A percentile compares a stretch with the other conserved stretches of the same genome.
Conservation (phyloP, 306 rosid species). For the Carpinus fangiana region DNA sequence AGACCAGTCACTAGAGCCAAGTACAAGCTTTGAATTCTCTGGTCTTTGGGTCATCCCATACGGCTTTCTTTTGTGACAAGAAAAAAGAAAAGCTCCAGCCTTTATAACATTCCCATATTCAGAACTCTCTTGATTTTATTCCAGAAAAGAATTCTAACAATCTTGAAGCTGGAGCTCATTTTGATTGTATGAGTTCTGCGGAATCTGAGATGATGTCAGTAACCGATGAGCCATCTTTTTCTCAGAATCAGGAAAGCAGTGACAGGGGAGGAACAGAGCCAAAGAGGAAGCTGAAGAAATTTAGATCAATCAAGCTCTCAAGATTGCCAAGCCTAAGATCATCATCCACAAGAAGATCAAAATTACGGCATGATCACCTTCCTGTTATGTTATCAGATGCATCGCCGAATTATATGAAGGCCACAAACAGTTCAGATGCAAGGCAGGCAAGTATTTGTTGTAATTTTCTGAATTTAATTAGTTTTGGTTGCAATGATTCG, state of each 20-base stretch:
- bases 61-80: slow-evolving; percentile 5
- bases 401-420: slow-evolving; percentile 57
- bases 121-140: not conserved
- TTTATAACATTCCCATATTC: slow-evolving; percentile 11
- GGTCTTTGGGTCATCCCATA: not conserved
- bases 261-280: slow-evolving; percentile 34
- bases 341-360: slow-evolving; percentile 37
- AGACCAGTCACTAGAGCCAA: slow-evolving; percentile 17
- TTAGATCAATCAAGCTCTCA: slow-evolving; percentile 57
- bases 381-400: slow-evolving; percentile 31
- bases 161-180: slow-evolving; percentile 26
- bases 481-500: slow-evolving; percentile 15
- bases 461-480: not conserved
- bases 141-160: slow-evolving; percentile 25
- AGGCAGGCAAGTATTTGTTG: slow-evolving; percentile 46
- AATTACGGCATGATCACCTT: slow-evolving; percentile 32
- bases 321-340: slow-evolving; percentile 55
- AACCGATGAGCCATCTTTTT: slow-evolving; percentile 30
- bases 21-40: slow-evolving; percentile 17
- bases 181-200: not conserved
- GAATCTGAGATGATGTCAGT: slow-evolving; percentile 31
- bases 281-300: slow-evolving; percentile 54
- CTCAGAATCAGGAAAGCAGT: slow-evolving; percentile 17
- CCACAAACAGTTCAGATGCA: slow-evolving; percentile 55
- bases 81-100: not conserved